These are phyloP conservation scores for Colletotrichum phormii DNA, from an alignment of 2,329 filamentous ascomycete species.

Conservation along the genomic window DNA sequence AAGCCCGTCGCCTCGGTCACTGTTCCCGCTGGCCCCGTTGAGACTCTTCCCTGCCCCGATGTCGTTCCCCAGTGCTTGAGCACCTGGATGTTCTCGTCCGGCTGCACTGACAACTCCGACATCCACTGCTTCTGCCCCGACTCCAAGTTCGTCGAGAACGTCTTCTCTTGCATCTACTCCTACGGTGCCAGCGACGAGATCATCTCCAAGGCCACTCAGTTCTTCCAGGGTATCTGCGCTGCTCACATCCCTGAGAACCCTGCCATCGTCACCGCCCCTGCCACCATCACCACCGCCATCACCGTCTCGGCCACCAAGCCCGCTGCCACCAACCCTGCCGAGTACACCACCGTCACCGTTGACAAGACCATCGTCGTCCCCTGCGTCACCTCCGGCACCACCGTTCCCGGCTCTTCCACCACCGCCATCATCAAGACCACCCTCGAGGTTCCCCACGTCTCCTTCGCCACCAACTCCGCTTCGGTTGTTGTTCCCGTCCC, in stretches of 20 bases:
- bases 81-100: constrained; percentile 79
- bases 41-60: constrained; percentile 70
- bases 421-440: constrained; percentile 64
- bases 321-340: constrained; percentile 57
- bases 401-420: constrained; percentile 57
- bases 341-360: constrained; percentile 64
- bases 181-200: constrained; percentile 76
- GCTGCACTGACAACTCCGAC: constrained; percentile 88
- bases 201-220: constrained; percentile 78
- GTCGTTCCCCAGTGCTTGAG: constrained; percentile 90
- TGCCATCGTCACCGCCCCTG: constrained; percentile 82
- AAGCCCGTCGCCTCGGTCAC: constrained; percentile 38
- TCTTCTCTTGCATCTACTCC: constrained; percentile 85
- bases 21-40: constrained; percentile 48
- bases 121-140: constrained; percentile 88
- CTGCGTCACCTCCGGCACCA: constrained; percentile 60
- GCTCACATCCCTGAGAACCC: constrained; percentile 80
- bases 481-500: constrained; percentile 53
- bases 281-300: constrained; percentile 71
- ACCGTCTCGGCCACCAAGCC: constrained; percentile 62
- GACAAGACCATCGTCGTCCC: constrained; percentile 61
- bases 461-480: constrained; percentile 54
- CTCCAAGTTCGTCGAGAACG: constrained; percentile 78
- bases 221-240: constrained; percentile 93
- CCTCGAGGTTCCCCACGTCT: constrained; percentile 65